These are phyloP conservation scores for Boletus sp. DNA, from an alignment of 1,284 basidiomycete genomes.

Conservation along the genomic window DNA sequence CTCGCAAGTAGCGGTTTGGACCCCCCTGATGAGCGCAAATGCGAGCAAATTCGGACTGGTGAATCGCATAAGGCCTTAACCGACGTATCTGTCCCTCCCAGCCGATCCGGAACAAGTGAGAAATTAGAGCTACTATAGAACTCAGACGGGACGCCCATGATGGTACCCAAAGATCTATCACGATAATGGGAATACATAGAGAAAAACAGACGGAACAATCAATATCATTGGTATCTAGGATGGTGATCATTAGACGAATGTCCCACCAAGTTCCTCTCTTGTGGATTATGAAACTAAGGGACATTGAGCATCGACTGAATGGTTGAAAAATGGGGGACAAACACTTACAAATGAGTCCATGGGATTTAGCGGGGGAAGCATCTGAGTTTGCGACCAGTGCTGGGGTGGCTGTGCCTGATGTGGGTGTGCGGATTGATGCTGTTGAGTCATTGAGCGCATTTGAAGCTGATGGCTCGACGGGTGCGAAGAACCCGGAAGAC, in stretches of 20 bases:
- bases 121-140: conserved; percentile 30
- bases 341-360: conserved; percentile 59
- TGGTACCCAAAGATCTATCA: conserved; percentile 36
- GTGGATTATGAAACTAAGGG: conserved; percentile 39
- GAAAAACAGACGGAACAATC: conserved; percentile 27
- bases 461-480: conserved; percentile 36
- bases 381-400: conserved; percentile 41
- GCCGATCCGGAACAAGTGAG: conserved; percentile 30
- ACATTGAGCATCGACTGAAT: conserved; percentile 14
- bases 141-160: conserved; percentile 36
- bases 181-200: conserved; percentile 39
- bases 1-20: conserved; percentile 28
- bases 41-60: conserved; percentile 19
- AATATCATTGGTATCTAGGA: conserved; percentile 48
- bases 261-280: conserved; percentile 52
- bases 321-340: not conserved
- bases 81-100: conserved; percentile 27
- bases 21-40: conserved; percentile 16
- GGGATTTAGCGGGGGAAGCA: conserved; percentile 42
- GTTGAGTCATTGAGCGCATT: conserved; percentile 42
- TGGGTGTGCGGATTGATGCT: conserved; percentile 27
- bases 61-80: conserved; percentile 30
- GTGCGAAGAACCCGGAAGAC: conserved; percentile 38
- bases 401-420: conserved; percentile 37
- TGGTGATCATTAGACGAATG: conserved; percentile 44